Evolutionary conservation across 2,329 filamentous ascomycete genomes (phyloP).

Genomic region (Colletotrichum spaethianum): DNA sequence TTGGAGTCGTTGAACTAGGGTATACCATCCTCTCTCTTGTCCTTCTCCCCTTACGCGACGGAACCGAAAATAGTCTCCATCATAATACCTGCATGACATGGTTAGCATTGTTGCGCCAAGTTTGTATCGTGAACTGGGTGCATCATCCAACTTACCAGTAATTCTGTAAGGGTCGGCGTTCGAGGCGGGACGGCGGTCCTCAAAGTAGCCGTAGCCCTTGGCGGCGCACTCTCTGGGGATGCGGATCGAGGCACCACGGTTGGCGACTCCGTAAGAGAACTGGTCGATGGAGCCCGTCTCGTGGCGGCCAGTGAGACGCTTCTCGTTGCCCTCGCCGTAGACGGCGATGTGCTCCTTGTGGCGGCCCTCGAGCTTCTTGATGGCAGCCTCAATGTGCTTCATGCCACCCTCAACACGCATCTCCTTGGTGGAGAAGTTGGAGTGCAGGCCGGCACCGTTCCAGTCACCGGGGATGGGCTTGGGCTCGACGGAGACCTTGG

Average conservation of each 20-base stretch:
- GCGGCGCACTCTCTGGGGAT: constrained; percentile 88
- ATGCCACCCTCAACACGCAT: constrained; percentile 92
- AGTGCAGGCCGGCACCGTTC: constrained; percentile 96
- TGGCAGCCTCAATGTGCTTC: constrained; percentile 90
- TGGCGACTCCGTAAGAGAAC: constrained; percentile 95
- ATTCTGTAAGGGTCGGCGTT: constrained; percentile 55
- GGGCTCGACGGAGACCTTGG: constrained; percentile 93
- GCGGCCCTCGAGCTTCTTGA: constrained; percentile 86
- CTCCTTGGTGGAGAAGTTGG: constrained; percentile 91
- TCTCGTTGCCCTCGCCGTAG: constrained; percentile 96
- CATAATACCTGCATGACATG: constrained; percentile 21
- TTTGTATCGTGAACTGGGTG: neutral
- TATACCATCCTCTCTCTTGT: constrained; percentile 34
- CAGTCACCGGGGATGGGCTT: constrained; percentile 91
- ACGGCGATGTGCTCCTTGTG: constrained; percentile 91
- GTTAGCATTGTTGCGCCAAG: constrained; percentile 3
- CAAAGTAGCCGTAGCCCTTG: constrained; percentile 96
- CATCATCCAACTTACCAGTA: constrained; percentile 27
- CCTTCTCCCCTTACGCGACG: constrained; percentile 35
- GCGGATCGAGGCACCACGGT: constrained; percentile 94
- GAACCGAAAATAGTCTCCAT: constrained; percentile 43
- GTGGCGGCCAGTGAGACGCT: constrained; percentile 91
- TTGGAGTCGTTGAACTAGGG: constrained; percentile 35
- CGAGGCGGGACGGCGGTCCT: constrained; percentile 86
- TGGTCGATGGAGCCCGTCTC: constrained; percentile 95